Evolutionary conservation across 225 moss, liverwort and hornwort genomes (phyloP), one percentile per base, ranked within the genome.

Genomic region (Thuidium tamariscinum): DNA sequence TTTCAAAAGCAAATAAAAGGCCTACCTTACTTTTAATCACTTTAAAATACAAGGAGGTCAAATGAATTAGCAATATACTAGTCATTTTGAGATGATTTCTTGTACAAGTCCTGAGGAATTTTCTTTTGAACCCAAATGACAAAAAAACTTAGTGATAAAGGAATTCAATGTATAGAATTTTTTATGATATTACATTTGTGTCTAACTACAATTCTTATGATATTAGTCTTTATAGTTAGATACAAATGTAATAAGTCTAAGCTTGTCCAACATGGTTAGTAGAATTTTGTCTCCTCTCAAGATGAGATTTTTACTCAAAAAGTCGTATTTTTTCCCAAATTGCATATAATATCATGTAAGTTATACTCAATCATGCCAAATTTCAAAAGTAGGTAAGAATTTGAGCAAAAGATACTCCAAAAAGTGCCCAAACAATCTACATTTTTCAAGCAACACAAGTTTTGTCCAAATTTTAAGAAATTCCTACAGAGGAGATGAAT

Each of bases 401-500:
- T 48, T 30, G 4, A 30, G 0, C 0, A 73, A 0, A 74, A 73
- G 7, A 32, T 49, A 20, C 2, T 3, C n/a, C n/a, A n/a, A 12
- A 20, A 30, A 20, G 1, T 27, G 1, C 0, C 2, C 0, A 0
- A 71, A 27, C 1, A 2, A 0, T 1, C 0, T 68, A 0, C 0
- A 41, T 7, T 13, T 39, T 13, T 22, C 0, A 1, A 12, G 2
- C 1, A 68, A 0, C 0, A 17, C 5, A 16, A 16, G 1, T 42
- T 70, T 16, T 26, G 2, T 2, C 3, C 5, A 10, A 17, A 0
- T 5, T 3, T 8, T 16, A 10, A 29, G 10, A 17, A 2, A 72
- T 10, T 72, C 0, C 2, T 1, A 3, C 0, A 1, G 10, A 29
- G 4, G 46, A 18, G 3, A 72, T 72, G 11, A 72, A 72, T 10